Conservation (phyloP, 176 grass and related monocot genomes). For the Echinochloa phyllopogon region DNA sequence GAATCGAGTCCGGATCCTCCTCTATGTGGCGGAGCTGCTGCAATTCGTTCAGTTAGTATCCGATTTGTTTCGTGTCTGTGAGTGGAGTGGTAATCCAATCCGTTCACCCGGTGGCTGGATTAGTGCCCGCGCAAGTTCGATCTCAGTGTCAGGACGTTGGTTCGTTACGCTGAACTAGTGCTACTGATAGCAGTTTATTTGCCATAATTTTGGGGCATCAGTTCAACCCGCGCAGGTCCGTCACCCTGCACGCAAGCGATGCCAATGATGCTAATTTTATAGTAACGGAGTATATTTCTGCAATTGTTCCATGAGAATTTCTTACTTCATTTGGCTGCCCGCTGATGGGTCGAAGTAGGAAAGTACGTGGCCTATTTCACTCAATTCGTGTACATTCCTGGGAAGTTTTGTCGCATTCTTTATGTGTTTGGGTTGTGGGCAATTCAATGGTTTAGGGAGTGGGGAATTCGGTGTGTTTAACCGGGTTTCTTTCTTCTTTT, state of each 20-base stretch:
- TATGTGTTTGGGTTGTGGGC: neutral
- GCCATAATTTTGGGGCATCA: neutral
- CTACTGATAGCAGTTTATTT: neutral
- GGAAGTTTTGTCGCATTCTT: neutral
- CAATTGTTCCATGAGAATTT: conserved; percentile 4
- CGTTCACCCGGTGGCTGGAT: neutral
- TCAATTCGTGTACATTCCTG: neutral
- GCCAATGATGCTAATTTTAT: neutral
- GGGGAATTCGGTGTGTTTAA: neutral
- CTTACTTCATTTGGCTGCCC: neutral
- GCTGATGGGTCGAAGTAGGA: neutral
- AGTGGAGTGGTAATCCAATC: neutral
- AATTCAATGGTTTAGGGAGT: neutral
- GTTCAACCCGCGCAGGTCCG: neutral
- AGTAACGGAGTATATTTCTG: neutral
- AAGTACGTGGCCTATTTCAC: neutral
- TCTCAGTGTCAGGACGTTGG: neutral
- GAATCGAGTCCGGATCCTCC: neutral
- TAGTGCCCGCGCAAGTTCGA: neutral
- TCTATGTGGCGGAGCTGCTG: neutral
- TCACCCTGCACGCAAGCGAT: neutral
- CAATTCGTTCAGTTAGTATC: neutral
- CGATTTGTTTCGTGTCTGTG: neutral
- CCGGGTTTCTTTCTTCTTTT: neutral
- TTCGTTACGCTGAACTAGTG: neutral